Conservation (phyloP, 2,329 filamentous ascomycete genomes). For the Botrytis porri region DNA sequence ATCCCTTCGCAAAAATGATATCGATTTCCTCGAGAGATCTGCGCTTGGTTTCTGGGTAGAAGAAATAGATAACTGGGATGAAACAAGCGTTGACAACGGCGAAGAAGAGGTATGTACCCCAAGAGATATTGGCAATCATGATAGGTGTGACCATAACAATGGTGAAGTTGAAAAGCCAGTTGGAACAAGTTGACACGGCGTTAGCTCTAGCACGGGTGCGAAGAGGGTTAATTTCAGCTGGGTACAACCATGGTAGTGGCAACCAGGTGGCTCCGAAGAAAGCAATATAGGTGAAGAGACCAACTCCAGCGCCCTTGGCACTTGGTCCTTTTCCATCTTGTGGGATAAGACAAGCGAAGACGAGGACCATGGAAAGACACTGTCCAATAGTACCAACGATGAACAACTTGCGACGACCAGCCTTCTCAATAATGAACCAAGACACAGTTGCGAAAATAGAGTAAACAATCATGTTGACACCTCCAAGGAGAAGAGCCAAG, state of each 20-base stretch:
- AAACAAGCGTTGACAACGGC: conserved; percentile 41
- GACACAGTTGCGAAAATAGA: conserved; percentile 51
- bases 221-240: conserved; percentile 59
- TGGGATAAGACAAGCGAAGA: conserved; percentile 41
- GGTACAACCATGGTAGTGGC: conserved; percentile 60
- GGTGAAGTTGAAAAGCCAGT: conserved; percentile 55
- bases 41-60: conserved; percentile 50
- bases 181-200: conserved; percentile 57
- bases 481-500: conserved; percentile 52
- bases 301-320: conserved; percentile 45
- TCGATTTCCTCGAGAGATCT: conserved; percentile 68
- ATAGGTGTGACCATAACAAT: conserved; percentile 43
- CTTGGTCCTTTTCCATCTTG: conserved; percentile 29
- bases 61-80: conserved; percentile 41
- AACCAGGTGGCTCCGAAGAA: conserved; percentile 61
- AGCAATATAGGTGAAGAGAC: conserved; percentile 61
- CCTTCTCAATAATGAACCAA: conserved; percentile 53
- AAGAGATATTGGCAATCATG: conserved; percentile 38
- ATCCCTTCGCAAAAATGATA: conserved; percentile 61
- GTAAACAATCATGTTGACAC: conserved; percentile 56
- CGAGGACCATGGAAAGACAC: conserved; percentile 63
- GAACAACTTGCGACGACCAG: conserved; percentile 70
- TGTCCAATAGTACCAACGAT: conserved; percentile 64
- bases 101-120: conserved; percentile 43
- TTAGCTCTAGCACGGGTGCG: conserved; percentile 61